Evolutionary conservation across 345 rosid species (phyloP).

Genomic region (Barbarea vulgaris): DNA sequence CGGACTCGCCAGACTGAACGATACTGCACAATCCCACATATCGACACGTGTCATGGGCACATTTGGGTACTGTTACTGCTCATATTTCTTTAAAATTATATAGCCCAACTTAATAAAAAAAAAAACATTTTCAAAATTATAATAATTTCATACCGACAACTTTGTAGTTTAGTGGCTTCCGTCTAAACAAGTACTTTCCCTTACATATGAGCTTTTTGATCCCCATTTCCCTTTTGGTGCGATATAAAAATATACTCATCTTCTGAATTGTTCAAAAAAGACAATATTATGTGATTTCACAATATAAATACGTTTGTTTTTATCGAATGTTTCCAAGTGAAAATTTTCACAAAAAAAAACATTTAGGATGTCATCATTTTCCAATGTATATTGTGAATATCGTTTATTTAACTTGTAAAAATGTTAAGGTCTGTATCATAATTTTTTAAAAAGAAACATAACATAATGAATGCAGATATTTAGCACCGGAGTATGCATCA

Average conservation of each 20-base stretch:
- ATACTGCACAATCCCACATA: slow-evolving; percentile 76
- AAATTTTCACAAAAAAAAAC: neutral
- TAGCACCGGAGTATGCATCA: slow-evolving; percentile 81
- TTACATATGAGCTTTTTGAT: slow-evolving; percentile 3
- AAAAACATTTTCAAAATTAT: neutral
- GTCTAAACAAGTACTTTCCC: neutral
- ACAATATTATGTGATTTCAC: neutral
- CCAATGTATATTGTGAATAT: neutral
- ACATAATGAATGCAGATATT: slow-evolving; percentile 43
- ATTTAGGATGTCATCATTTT: neutral
- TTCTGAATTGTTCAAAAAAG: neutral
- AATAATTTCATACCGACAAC: neutral
- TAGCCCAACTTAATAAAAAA: neutral
- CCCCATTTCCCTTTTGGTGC: slow-evolving; percentile 1
- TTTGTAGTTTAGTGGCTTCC: slow-evolving; percentile 7
- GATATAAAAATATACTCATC: neutral
- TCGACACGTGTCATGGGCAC: slow-evolving; percentile 99
- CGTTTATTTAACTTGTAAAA: neutral
- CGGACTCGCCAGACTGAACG: slow-evolving; percentile 90
- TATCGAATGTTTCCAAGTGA: neutral
- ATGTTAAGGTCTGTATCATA: neutral
- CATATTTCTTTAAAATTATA: neutral
- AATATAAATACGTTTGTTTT: neutral
- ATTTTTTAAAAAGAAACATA: neutral
- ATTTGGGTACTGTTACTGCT: slow-evolving; percentile 64